These are phyloP conservation scores for Acer campestre DNA, from an alignment of 345 rosid species.

Conservation along the genomic window DNA sequence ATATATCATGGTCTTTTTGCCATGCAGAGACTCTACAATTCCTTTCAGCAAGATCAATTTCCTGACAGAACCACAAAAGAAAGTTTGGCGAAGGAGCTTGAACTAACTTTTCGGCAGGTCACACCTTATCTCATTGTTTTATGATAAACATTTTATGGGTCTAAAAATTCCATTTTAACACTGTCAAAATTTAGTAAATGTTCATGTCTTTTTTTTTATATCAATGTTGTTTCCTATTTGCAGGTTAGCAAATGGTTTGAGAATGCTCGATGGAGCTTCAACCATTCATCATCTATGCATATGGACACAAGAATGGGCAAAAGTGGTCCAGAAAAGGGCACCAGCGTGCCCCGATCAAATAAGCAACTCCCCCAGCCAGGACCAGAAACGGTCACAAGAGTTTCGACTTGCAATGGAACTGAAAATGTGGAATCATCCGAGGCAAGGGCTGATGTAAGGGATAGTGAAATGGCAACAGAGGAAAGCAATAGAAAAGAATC, in stretches of 20 bases:
- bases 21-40: slow-evolving; percentile 56
- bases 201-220: background rate
- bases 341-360: slow-evolving; percentile 16
- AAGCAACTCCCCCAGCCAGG: no score
- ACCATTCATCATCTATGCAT: slow-evolving; percentile 39
- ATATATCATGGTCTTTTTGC: slow-evolving; percentile 14
- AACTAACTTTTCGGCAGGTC: slow-evolving; percentile 67
- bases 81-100: slow-evolving; percentile 64
- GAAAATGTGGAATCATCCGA: no score
- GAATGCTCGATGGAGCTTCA: slow-evolving; percentile 72
- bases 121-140: slow-evolving; percentile 14
- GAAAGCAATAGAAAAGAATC: background rate
- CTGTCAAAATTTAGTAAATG: background rate
- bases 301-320: slow-evolving; percentile 20
- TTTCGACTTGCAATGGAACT: no score
- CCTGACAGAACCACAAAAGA: slow-evolving; percentile 67
- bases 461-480: background rate
- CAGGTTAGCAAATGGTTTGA: slow-evolving; percentile 90
- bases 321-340: slow-evolving; percentile 28
- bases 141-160: background rate
- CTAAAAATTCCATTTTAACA: background rate
- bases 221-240: background rate
- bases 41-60: slow-evolving; percentile 67
- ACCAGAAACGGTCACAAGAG: no score
- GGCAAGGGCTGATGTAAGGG: slow-evolving; percentile 2